Percentiles rank a stretch among this genome's conserved stretches.
phyloP scores from a whole-genome alignment of 2,329 filamentous ascomycete species.

The Leptodontidium sp. region DNA sequence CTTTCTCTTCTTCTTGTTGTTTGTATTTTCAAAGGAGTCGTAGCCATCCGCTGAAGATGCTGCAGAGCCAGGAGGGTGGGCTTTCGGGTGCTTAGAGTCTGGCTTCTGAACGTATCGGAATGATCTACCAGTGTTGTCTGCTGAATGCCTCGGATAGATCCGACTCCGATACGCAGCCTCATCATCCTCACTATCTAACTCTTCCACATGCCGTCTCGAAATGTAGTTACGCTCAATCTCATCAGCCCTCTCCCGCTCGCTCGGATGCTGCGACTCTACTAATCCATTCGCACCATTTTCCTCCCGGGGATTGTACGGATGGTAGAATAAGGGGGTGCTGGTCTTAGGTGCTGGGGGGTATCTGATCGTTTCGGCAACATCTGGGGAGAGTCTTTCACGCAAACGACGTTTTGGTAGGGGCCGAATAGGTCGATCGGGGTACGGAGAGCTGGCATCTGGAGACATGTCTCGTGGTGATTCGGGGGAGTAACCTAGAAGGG shows the following conservation, averaged over 20 bases:
- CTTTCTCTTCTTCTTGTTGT: slow-evolving; percentile 99
- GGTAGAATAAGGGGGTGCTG: slow-evolving; percentile 78
- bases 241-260: slow-evolving; percentile 44
- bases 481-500: slow-evolving; percentile 42
- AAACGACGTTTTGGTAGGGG: slow-evolving; percentile 90
- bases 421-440: slow-evolving; percentile 90
- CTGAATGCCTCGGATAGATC: slow-evolving; percentile 55
- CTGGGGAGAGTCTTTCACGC: slow-evolving; percentile 85
- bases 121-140: slow-evolving; percentile 55
- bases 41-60: slow-evolving; percentile 84
- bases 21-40: slow-evolving; percentile 97
- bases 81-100: slow-evolving; percentile 56
- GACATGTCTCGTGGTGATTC: slow-evolving; percentile 60
- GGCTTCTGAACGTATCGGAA: slow-evolving; percentile 54
- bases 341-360: slow-evolving; percentile 81
- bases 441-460: slow-evolving; percentile 81
- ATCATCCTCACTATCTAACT: slow-evolving; percentile 69
- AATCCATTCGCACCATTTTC: slow-evolving; percentile 46
- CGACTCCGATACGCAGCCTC: slow-evolving; percentile 45
- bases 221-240: slow-evolving; percentile 47
- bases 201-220: slow-evolving; percentile 61
- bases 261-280: slow-evolving; percentile 44
- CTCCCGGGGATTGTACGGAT: slow-evolving; percentile 57
- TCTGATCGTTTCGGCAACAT: slow-evolving; percentile 81
- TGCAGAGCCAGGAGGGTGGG: slow-evolving; percentile 70